phyloP scores from a whole-genome alignment of 768 basidiomycete species.

The Scleroderma citrinum region DNA sequence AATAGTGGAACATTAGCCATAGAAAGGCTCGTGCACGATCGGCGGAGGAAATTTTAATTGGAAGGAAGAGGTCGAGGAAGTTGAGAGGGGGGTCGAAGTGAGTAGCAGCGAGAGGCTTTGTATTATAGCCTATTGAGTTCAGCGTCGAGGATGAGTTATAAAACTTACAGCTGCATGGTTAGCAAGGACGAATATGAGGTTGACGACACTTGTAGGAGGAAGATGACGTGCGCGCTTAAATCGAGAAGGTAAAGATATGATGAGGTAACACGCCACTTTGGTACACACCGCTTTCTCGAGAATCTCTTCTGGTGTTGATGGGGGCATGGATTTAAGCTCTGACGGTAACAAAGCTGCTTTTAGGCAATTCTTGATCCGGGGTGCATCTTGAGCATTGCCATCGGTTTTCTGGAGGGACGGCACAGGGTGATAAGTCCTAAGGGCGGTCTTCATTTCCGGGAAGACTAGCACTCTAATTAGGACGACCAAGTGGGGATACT shows the following conservation, averaged over 20 bases:
- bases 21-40: constrained; percentile 77
- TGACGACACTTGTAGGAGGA: constrained; percentile 83
- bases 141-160: neutral
- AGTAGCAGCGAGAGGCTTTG: constrained; percentile 50
- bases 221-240: constrained; percentile 49
- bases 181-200: constrained; percentile 78
- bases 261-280: constrained; percentile 1
- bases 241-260: constrained; percentile 7
- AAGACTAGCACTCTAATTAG: constrained; percentile 52
- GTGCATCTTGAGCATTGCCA: constrained; percentile 85
- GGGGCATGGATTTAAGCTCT: constrained; percentile 59
- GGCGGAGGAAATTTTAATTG: constrained; percentile 61
- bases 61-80: constrained; percentile 82
- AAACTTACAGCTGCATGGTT: constrained; percentile 67
- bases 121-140: constrained; percentile 6
- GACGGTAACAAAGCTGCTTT: constrained; percentile 73
- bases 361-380: constrained; percentile 85
- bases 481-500: constrained; percentile 9
- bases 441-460: constrained; percentile 88
- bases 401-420: constrained; percentile 85
- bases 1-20: constrained; percentile 78
- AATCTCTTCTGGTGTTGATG: constrained; percentile 72
- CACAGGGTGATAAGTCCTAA: constrained; percentile 85
- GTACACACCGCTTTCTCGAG: constrained; percentile 55
- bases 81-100: constrained; percentile 75